Base-by-base conservation (phyloP, 192 early-diverging fungal species). In the Backusella morwellensis region DNA sequence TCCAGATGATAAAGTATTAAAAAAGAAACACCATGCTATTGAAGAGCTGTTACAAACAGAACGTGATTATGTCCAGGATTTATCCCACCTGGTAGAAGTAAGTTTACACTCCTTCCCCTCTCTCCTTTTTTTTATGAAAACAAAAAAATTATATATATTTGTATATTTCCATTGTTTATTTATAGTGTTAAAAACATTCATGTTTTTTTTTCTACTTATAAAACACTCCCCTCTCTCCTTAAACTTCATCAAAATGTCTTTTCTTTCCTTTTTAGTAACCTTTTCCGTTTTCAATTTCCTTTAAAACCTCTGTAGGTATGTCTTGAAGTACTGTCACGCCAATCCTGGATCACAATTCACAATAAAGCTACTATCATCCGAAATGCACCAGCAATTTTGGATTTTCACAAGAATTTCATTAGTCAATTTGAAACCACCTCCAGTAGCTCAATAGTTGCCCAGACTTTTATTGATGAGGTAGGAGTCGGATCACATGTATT, bases 31-130 rank as follows among this genome's bases (percentile, higher is more conserved):
- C 21, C 78, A 80, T 75, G 82, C 75, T 26, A 59, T 79, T 23
- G 59, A 77, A n/a, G 82, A 83, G 74, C 52, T 83, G 3, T 19
- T 80, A 35, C 74, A 79, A 66, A 83, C 82, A 23, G 82, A 83
- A 75, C 35, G 75, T 26, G 78, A 76, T 21, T 83, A 80, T 70
- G 75, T 80, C 7, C 35, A 66, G 1, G 72, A 83, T 70, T 59
- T 83, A 19, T 29, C 42, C 11, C 70, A 76, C 44, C 59, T 83
- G 38, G 78, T 79, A 6, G 69, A 83, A 68, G 82, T 83, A 80
- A 63, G 63, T n/a, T 44, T n/a, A 6, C 26, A n/a, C 21, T 21
- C 40, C 44, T 35, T 63, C 36, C 35, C 32, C 9, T 0, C 19
- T 26, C 41, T 70, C 66, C 17, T 76, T 63, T 63, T 63, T 75